Evolutionary conservation across 306 rosid species (phyloP), one percentile per base, ranked within the genome.

Genomic region (Trichosanthes truncata): DNA sequence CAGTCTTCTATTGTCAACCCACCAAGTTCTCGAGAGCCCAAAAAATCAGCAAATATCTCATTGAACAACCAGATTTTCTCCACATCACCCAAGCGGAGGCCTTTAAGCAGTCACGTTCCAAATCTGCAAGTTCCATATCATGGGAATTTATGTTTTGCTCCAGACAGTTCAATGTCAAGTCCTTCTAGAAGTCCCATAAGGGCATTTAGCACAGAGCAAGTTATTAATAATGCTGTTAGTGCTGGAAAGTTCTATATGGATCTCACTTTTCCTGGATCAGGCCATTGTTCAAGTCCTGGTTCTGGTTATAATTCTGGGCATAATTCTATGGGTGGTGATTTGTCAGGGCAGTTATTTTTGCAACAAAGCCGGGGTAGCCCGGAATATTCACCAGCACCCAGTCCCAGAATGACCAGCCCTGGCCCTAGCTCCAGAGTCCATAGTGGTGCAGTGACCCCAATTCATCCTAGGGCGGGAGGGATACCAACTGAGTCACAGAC

Each of bases 271-370:
- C 74, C 85, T 82, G 92, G 95, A 51, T 94, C 98, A 76, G 94
- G 97, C 38, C 93, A 89, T 69, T 86, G 97, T 86, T 94, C 98
- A 53, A 94, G 98, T 87, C 98, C 97, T 21, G 98, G 97, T 77
- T 94, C 98, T 5, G 98, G 97, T 80, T 90, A 92, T 74, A 94
- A 90, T 83, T 94, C 98, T 66, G 96, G 98, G 77, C 96, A 94
- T 81, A 94, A 94, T 83, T 94, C 98, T 62, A 92, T 94, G 79
- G 97, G 98, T 78, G 98, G 98, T 80, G 97, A 94, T 87, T 83
- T 89, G 85, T 84, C 93, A 45, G 97, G 95, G 63, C 97, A 83
- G 78, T 60, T 86, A 43, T 79, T 87, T 86, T 79, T 86, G 88
- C 91, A 83, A 53, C 90, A 84, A 48, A 91, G 83, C 81, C 82